Base-by-base conservation (phyloP, 2,329 filamentous ascomycete species). In the Arthrobotrys pseudoclavata region DNA sequence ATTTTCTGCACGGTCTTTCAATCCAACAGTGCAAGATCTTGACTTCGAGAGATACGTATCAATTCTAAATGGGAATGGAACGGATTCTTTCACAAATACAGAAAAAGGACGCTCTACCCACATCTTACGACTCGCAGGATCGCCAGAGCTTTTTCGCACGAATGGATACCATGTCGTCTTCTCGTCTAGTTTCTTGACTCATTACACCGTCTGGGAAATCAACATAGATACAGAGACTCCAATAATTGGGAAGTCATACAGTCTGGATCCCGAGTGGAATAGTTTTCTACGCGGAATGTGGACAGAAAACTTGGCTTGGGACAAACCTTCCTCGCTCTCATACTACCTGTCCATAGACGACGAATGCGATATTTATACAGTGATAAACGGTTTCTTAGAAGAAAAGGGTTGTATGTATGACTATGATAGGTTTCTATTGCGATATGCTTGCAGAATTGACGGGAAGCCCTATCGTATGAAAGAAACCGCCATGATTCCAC, bases 261-360 rank as follows among this genome's bases (percentile, higher is more conserved):
- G 10, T 29, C 60, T 63, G 3, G 60, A 42, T 20, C 60, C 60
- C 4, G 40, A 48, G 2, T 63, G 60, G 60, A 45, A 26, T 20
- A 3, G 1, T n/a, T 63, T 63, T 29, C 40, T 63, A 2, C 2
- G 2, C 24, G 24, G n/a, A 2, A 47, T 47, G 2, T 63, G 60
- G 60, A 63, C 24, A n/a, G 22, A 29, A n/a, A 13, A 29, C 4
- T 3, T 9, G 4, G 4, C 24, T 48, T 63, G 42, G 24, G 31
- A 63, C 10, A 48, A 48, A 3, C 37, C 13, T n/a, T 3, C 13
- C 13, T 15, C 24, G 0, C 60, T 63, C 22, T 15, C 37, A 3
- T 63, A 63, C 9, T 63, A 63, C 15, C 40, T 63, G 7, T 48
- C 60, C 6, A 31, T 63, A 48, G 40, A 63, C 40, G 60, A 47